phyloP scores from a whole-genome alignment of 2,329 filamentous ascomycete species.

The Sporothrix mexicana region DNA sequence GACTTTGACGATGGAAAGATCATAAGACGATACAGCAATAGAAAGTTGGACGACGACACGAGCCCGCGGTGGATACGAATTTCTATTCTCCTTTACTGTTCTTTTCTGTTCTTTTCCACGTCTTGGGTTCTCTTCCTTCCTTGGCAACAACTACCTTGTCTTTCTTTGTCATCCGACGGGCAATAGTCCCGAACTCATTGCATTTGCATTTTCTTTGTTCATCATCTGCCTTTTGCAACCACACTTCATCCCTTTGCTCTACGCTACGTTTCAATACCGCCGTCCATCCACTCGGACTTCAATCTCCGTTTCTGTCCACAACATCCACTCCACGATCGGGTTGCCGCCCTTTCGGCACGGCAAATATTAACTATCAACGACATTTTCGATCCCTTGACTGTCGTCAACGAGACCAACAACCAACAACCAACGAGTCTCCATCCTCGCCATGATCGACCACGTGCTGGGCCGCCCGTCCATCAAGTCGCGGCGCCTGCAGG shows the following conservation, averaged over 20 bases:
- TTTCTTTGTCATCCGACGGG: not conserved
- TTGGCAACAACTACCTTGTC: not conserved
- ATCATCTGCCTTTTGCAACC: not conserved
- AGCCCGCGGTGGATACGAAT: not conserved
- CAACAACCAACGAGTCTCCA: not conserved
- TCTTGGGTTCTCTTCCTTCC: not conserved
- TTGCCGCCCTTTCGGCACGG: constrained; percentile 11
- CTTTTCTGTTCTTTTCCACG: not conserved
- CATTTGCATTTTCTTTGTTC: constrained; percentile 6
- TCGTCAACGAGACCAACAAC: not conserved
- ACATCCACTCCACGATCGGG: not conserved
- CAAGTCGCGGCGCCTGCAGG: constrained; percentile 90
- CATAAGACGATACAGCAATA: not conserved
- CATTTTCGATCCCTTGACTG: not conserved
- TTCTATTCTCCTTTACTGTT: not conserved
- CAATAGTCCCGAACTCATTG: not conserved
- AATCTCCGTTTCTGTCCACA: not conserved
- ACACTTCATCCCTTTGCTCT: too few species aligned
- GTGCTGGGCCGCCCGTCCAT: constrained; percentile 88
- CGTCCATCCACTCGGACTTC: not conserved
- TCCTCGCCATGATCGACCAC: constrained; percentile 74
- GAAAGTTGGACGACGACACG: not conserved
- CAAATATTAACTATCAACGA: not conserved
- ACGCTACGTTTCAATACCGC: not conserved
- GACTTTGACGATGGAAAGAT: not conserved